phyloP scores from a whole-genome alignment of 2,329 filamentous ascomycete species.

The Sordariomycetes sp. region DNA sequence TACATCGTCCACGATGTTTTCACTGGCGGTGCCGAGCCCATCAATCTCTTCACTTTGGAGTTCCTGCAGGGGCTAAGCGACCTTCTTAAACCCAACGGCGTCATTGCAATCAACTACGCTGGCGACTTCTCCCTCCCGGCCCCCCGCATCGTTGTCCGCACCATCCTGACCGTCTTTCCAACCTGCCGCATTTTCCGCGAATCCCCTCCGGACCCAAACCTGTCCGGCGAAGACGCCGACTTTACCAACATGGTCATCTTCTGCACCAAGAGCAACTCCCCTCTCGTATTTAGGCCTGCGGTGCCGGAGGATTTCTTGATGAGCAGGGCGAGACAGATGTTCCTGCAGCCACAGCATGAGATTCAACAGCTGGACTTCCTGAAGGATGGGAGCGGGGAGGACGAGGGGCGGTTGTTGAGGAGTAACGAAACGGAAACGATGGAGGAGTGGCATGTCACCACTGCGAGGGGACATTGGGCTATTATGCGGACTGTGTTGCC shows the following conservation, averaged over 20 bases:
- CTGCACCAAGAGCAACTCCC: slow-evolving; percentile 56
- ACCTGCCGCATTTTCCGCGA: slow-evolving; percentile 88
- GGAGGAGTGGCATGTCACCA: slow-evolving; percentile 62
- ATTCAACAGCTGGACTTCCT: slow-evolving; percentile 44
- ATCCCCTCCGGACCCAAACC: slow-evolving; percentile 40
- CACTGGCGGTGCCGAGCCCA: slow-evolving; percentile 88
- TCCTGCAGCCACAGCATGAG: slow-evolving; percentile 65
- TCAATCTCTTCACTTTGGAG: slow-evolving; percentile 76
- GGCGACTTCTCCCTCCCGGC: slow-evolving; percentile 74
- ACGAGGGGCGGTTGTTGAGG: slow-evolving; percentile 44
- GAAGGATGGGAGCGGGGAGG: slow-evolving; percentile 15
- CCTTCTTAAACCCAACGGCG: slow-evolving; percentile 68
- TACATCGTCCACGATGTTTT: slow-evolving; percentile 98
- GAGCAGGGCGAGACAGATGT: slow-evolving; percentile 60
- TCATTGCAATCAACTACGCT: slow-evolving; percentile 93
- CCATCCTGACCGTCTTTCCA: slow-evolving; percentile 76
- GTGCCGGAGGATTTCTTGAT: slow-evolving; percentile 57
- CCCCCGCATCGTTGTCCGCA: slow-evolving; percentile 70
- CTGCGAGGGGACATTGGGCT: slow-evolving; percentile 78
- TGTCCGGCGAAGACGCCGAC: slow-evolving; percentile 45
- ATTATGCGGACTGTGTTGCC: slow-evolving; percentile 86
- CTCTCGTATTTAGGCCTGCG: slow-evolving; percentile 59
- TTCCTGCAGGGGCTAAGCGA: slow-evolving; percentile 65
- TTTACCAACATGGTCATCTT: slow-evolving; percentile 97
- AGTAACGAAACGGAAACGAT: slow-evolving; percentile 58